These are phyloP conservation scores for Xylariaceae sp. DNA, from an alignment of 2,329 filamentous ascomycete genomes.

Conservation along the genomic window DNA sequence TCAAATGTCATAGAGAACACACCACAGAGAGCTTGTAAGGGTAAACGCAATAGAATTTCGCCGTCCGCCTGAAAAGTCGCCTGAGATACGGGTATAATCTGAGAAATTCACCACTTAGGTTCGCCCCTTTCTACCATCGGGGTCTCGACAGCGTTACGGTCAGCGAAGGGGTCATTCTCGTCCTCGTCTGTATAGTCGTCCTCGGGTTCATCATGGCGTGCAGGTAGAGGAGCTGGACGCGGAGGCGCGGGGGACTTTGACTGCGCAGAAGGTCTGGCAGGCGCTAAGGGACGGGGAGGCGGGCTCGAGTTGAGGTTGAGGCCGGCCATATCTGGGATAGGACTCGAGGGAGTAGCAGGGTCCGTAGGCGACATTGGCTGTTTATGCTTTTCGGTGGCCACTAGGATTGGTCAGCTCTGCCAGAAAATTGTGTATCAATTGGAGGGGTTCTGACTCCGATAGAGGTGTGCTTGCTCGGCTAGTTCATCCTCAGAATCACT, in stretches of 20 bases:
- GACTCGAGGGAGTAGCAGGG: constrained; percentile 39
- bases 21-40: background rate
- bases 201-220: constrained; percentile 61
- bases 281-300: constrained; percentile 50
- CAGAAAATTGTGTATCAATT: constrained; percentile 9
- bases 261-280: constrained; percentile 53
- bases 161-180: constrained; percentile 86
- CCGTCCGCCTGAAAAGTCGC: background rate
- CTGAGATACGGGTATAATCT: background rate
- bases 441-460: constrained; percentile 55
- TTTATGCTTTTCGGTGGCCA: constrained; percentile 60
- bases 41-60: background rate
- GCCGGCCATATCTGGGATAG: constrained; percentile 50
- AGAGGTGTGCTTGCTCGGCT: constrained; percentile 70
- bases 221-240: constrained; percentile 50
- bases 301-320: constrained; percentile 49
- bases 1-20: background rate
- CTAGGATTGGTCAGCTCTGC: constrained; percentile 45
- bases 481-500: constrained; percentile 73
- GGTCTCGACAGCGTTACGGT: constrained; percentile 70
- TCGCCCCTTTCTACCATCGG: constrained; percentile 47
- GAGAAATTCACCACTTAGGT: constrained; percentile 40
- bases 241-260: constrained; percentile 59
- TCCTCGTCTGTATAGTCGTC: constrained; percentile 70
- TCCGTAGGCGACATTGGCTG: constrained; percentile 51